Conservation (phyloP, 2,329 filamentous ascomycete genomes). For the Trichoderma hamatum region DNA sequence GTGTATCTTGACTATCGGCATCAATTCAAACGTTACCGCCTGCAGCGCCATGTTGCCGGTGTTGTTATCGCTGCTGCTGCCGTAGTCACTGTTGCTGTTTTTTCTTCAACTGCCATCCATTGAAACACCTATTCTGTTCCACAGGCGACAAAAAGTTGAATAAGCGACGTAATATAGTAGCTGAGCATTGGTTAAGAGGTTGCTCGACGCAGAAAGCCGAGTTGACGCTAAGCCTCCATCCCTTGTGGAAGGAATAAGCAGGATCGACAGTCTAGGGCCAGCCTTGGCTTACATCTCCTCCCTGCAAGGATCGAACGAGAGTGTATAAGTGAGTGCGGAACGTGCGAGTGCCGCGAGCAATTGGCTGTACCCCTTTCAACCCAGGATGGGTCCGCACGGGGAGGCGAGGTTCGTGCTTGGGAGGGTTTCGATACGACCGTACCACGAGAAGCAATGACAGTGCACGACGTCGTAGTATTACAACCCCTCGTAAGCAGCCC, state of each 20-base stretch:
- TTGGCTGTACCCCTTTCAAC: background rate
- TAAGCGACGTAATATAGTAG: background rate
- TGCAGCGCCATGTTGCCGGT: constrained; percentile 3
- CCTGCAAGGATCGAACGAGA: background rate
- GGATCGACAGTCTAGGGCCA: background rate
- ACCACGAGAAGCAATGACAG: background rate
- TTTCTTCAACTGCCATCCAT: background rate
- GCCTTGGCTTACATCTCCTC: background rate
- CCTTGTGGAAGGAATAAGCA: background rate
- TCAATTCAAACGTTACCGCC: background rate
- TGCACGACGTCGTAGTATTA: background rate
- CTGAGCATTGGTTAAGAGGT: background rate
- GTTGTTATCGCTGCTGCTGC: background rate
- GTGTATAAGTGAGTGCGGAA: background rate
- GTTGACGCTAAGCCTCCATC: background rate
- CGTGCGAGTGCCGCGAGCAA: background rate
- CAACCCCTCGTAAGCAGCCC: background rate
- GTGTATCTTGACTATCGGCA: constrained; percentile 1
- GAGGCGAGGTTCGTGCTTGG: background rate
- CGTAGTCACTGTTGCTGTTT: background rate
- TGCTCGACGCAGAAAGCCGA: background rate
- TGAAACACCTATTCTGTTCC: background rate
- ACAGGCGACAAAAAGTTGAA: background rate
- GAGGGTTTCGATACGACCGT: background rate
- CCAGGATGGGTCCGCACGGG: background rate